A percentile compares a stretch with the other conserved stretches of the same genome.
phyloP scores from a whole-genome alignment of 768 basidiomycete species.

The Dioszegia aurantiaca region DNA sequence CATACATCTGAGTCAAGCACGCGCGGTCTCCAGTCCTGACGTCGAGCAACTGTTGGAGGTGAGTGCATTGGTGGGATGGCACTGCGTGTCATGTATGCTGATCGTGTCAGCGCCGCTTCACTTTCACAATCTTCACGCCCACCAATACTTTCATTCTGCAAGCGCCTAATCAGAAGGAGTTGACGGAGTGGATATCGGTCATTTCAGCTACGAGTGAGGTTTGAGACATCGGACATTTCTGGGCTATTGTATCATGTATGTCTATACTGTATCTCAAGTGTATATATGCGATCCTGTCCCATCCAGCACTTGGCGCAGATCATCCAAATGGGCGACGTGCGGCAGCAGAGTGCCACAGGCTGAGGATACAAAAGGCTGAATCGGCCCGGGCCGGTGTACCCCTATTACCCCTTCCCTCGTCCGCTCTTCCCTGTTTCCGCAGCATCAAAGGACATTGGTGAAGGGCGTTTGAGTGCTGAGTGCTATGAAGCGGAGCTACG shows the following conservation, averaged over 20 bases:
- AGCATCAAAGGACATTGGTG: not conserved
- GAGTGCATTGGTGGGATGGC: slow-evolving; percentile 17
- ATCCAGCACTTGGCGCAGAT: too few species aligned
- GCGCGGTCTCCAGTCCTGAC: slow-evolving; percentile 77
- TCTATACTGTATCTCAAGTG: too few species aligned
- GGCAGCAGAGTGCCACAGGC: slow-evolving; percentile 1
- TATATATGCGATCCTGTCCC: too few species aligned
- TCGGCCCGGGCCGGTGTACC: slow-evolving; percentile 5
- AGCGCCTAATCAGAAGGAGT: slow-evolving; percentile 75
- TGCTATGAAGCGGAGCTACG: too few species aligned
- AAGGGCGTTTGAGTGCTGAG: too few species aligned
- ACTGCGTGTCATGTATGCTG: not conserved
- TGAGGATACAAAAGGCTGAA: not conserved
- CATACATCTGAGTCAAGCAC: slow-evolving; percentile 78
- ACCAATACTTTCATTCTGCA: slow-evolving; percentile 88
- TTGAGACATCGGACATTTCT: slow-evolving; percentile 6
- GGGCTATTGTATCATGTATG: too few species aligned
- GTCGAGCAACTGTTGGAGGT: slow-evolving; percentile 86
- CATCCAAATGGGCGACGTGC: too few species aligned
- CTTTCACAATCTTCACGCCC: slow-evolving; percentile 85
- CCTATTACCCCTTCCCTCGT: slow-evolving; percentile 2
- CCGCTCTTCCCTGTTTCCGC: not conserved
- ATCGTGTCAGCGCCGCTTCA: slow-evolving; percentile 67
- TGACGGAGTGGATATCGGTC: slow-evolving; percentile 71
- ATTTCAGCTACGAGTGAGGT: slow-evolving; percentile 26